phyloP scores from a whole-genome alignment of 2,329 filamentous ascomycete species.

The Cadophora sp. region DNA sequence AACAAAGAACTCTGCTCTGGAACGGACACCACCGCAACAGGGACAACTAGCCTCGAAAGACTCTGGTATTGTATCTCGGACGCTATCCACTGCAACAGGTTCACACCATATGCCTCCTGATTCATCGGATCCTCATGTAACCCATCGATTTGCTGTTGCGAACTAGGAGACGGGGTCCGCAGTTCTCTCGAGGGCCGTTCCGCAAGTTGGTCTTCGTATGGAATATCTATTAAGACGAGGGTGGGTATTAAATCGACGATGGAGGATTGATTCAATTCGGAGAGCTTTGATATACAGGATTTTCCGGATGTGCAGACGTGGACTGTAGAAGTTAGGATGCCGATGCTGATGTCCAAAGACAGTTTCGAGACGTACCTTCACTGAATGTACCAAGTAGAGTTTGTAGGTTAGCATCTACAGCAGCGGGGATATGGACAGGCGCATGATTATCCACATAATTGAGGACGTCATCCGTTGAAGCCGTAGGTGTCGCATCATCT shows the following conservation, averaged over 20 bases:
- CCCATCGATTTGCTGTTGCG: constrained; percentile 48
- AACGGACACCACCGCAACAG: constrained; percentile 50
- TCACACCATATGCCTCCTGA: constrained; percentile 55
- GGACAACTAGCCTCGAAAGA: constrained; percentile 55
- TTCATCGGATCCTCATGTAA: constrained; percentile 48
- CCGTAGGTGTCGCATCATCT: constrained; percentile 42
- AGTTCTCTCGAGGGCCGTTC: constrained; percentile 44
- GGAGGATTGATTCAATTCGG: constrained; percentile 56
- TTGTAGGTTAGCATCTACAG: constrained; percentile 55
- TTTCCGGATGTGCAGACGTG: constrained; percentile 59
- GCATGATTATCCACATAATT: constrained; percentile 29
- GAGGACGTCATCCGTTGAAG: constrained; percentile 38
- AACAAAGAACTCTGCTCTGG: constrained; percentile 43
- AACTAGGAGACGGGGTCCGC: constrained; percentile 44
- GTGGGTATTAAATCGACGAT: constrained; percentile 57
- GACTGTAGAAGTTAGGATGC: constrained; percentile 49
- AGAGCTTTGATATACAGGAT: constrained; percentile 59
- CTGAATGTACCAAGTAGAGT: constrained; percentile 57
- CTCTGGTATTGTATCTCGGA: constrained; percentile 58
- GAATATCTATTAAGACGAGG: constrained; percentile 61
- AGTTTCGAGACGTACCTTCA: constrained; percentile 49
- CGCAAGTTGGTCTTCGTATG: constrained; percentile 48
- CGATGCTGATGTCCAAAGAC: background rate
- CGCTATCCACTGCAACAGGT: constrained; percentile 54
- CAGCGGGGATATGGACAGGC: constrained; percentile 38